Evolutionary conservation across 257 asterid genomes (phyloP), one percentile per base, ranked within the genome.

Genomic region (Cinchona pubescens): DNA sequence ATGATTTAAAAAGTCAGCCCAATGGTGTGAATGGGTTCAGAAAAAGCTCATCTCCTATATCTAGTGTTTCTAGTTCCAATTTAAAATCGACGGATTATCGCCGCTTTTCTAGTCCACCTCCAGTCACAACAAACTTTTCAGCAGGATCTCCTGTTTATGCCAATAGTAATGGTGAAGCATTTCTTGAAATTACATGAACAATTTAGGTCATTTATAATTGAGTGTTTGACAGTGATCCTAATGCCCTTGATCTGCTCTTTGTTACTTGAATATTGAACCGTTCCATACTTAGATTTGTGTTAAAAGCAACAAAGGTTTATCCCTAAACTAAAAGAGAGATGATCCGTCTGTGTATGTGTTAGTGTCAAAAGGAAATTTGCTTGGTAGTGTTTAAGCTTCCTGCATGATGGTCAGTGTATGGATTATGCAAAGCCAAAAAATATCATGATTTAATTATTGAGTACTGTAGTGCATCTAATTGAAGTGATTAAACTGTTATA

Each of bases 71-170:
- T 59, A 46, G 75, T 65, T 82, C 78, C 13, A 66, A 15, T 18
- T n/a, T 53, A 38, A 75, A 59, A 65, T 76, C 79, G 53, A 42
- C 78, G 25, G 78, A 72, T 25, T 43, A 25, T 19, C 78, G 76
- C 45, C 83, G 74, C 42, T 45, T 71, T 38, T 75, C 83, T 55
- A 75, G 79, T 51, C 83, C 86, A 11, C 74, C 81, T 67, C 73
- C 81, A 38, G 68, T 76, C 45, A 75, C 69, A 49, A 74, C 45
- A 53, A 79, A 51, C 40, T 62, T 76, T 40, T 79, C 61, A 1
- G 13, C 69, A 7, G 79, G 76, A 72, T 71, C 78, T 15, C 76
- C 85, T n/a, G 64, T 38, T 23, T 37, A 45, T 75, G 40, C 21
- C 23, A 76, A 45, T 55, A 27, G n/a, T 42, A 58, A 51, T 67